These are phyloP conservation scores for Gossypium australe DNA, from an alignment of 345 rosid species.

Conservation along the genomic window DNA sequence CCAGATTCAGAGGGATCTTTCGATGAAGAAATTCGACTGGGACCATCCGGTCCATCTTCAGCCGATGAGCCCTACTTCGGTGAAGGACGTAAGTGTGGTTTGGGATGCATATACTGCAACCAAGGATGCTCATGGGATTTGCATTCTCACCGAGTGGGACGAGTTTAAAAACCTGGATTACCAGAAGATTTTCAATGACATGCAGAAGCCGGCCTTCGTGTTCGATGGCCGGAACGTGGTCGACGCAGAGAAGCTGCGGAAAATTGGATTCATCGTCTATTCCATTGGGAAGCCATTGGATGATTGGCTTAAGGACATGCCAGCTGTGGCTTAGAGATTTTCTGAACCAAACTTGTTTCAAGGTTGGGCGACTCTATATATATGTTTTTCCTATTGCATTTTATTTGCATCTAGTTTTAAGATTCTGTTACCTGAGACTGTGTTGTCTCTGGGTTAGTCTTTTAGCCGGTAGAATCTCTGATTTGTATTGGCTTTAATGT, in stretches of 20 bases:
- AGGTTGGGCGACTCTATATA: conserved; percentile 4
- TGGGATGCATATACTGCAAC: conserved; percentile 58
- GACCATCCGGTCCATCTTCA: conserved; percentile 58
- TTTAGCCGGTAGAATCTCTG: conserved; percentile 15
- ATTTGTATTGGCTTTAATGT: conserved; percentile 18
- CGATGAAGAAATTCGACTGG: conserved; percentile 73
- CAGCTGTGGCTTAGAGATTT: conserved; percentile 32
- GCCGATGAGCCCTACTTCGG: conserved; percentile 42
- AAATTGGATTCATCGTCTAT: conserved; percentile 48
- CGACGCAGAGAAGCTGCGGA: conserved; percentile 27
- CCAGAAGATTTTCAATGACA: conserved; percentile 34
- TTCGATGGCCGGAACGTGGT: conserved; percentile 43
- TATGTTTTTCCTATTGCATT: background rate
- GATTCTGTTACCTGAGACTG: conserved; percentile 6
- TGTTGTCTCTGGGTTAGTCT: conserved; percentile 5
- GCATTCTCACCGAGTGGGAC: conserved; percentile 68
- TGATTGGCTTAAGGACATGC: conserved; percentile 51
- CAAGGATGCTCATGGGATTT: conserved; percentile 55
- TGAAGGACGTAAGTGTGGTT: conserved; percentile 43
- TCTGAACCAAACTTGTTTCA: background rate
- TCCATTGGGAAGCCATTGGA: conserved; percentile 50
- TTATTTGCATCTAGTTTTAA: conserved; percentile 3
- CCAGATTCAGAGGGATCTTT: conserved; percentile 59
- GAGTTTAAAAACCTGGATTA: conserved; percentile 60
- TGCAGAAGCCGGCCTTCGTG: conserved; percentile 41